A percentile compares a stretch with the other conserved stretches of the same genome.
These are phyloP conservation scores for Grosmannia serpens DNA, from an alignment of 2,329 filamentous ascomycete species.

Conservation along the genomic window DNA sequence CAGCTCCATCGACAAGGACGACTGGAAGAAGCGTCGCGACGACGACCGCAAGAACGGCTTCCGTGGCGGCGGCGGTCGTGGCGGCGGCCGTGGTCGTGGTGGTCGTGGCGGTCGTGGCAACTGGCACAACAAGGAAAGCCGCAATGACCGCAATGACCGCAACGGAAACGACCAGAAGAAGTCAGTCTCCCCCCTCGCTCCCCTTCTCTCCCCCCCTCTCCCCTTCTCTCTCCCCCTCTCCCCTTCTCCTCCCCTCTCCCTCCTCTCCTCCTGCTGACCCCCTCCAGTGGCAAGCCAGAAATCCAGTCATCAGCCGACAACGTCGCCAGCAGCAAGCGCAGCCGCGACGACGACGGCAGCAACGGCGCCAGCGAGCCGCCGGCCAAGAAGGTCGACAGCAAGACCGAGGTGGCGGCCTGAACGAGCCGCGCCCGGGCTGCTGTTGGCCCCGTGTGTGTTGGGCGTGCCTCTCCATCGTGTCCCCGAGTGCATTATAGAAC, in stretches of 20 bases:
- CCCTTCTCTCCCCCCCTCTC: background rate
- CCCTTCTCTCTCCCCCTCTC: background rate
- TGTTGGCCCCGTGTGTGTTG: too few species aligned
- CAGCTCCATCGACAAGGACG: slow-evolving; percentile 28
- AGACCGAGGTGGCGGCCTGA: slow-evolving; percentile 21
- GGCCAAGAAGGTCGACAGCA: slow-evolving; percentile 52
- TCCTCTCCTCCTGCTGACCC: background rate
- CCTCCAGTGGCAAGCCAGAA: slow-evolving; percentile 25
- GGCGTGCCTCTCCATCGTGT: too few species aligned
- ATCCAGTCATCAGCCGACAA: slow-evolving; percentile 31
- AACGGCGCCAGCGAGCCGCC: slow-evolving; percentile 29
- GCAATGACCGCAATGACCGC: slow-evolving; percentile 11
- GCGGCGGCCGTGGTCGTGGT: slow-evolving; percentile 18
- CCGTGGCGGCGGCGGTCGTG: slow-evolving; percentile 28
- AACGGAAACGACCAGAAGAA: background rate
- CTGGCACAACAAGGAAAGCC: slow-evolving; percentile 20
- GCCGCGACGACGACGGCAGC: slow-evolving; percentile 34
- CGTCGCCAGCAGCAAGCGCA: slow-evolving; percentile 38
- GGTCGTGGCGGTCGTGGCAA: slow-evolving; percentile 21
- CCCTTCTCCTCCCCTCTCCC: background rate
- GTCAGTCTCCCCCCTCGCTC: background rate
- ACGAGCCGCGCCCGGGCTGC: background rate
- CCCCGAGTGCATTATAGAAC: background rate
- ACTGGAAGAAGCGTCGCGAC: slow-evolving; percentile 55
- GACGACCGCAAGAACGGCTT: slow-evolving; percentile 51